phyloP scores from a whole-genome alignment of 2,329 filamentous ascomycete genomes.

The Coniochaeta prunicola region DNA sequence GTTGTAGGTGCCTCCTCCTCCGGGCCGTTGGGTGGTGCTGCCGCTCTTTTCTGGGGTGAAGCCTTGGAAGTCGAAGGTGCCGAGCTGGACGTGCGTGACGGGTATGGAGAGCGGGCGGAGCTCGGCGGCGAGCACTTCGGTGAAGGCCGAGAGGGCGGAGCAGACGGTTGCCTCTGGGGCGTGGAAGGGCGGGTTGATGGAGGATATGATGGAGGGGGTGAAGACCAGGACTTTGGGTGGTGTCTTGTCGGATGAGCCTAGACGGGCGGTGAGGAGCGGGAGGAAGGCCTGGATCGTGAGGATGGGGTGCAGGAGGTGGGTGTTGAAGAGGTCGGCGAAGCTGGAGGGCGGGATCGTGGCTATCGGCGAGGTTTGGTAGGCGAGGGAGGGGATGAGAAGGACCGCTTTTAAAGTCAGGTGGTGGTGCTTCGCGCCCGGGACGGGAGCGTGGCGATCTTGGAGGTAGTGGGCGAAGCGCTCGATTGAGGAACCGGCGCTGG shows the following conservation, averaged over 20 bases:
- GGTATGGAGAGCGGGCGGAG: slow-evolving; percentile 67
- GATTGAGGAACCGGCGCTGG: slow-evolving; percentile 60
- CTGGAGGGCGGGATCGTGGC: slow-evolving; percentile 76
- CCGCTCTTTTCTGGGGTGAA: slow-evolving; percentile 39
- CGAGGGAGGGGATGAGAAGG: slow-evolving; percentile 73
- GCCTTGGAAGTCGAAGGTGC: slow-evolving; percentile 77
- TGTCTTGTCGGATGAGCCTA: slow-evolving; percentile 43
- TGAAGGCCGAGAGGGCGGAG: slow-evolving; percentile 80
- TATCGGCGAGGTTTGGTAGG: slow-evolving; percentile 76
- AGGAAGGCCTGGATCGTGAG: slow-evolving; percentile 84
- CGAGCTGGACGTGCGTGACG: slow-evolving; percentile 83
- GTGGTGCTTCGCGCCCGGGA: slow-evolving; percentile 68
- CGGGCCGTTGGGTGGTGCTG: neutral
- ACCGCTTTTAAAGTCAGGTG: slow-evolving; percentile 71
- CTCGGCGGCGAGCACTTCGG: slow-evolving; percentile 72
- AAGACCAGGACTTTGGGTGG: slow-evolving; percentile 68
- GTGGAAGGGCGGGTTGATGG: slow-evolving; percentile 72
- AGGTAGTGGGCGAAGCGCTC: slow-evolving; percentile 66
- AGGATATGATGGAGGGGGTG: slow-evolving; percentile 74
- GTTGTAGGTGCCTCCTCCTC: slow-evolving; percentile 16
- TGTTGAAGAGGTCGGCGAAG: slow-evolving; percentile 88
- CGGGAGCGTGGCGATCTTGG: slow-evolving; percentile 66
- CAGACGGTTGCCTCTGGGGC: slow-evolving; percentile 81
- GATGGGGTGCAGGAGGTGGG: slow-evolving; percentile 83
- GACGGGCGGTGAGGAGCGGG: slow-evolving; percentile 61